Evolutionary conservation across 2,329 filamentous ascomycete species (phyloP).

Genomic region (Anthostomella pinea): DNA sequence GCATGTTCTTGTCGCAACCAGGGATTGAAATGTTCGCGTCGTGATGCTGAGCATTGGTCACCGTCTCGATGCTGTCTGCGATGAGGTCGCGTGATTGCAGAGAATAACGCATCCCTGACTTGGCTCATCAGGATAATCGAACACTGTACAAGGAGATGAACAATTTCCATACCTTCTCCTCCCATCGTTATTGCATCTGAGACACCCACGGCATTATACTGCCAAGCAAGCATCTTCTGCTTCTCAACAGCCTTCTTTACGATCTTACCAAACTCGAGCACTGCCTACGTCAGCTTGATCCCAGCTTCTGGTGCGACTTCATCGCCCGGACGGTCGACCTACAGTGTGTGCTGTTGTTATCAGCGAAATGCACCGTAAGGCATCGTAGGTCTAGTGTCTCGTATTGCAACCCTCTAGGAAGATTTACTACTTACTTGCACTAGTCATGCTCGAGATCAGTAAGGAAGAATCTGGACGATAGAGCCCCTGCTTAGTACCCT

Average conservation of each 20-base stretch:
- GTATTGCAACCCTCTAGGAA: conserved; percentile 1
- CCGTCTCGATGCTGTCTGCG: conserved; percentile 89
- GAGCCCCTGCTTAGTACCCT: too few relatives aligned
- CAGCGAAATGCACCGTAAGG: neutral
- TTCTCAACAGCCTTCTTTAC: conserved; percentile 80
- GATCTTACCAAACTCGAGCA: conserved; percentile 82
- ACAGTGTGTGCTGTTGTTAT: conserved; percentile 29
- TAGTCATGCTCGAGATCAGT: conserved; percentile 13
- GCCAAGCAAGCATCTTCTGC: conserved; percentile 88
- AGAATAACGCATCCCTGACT: conserved; percentile 84
- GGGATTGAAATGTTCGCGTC: conserved; percentile 93
- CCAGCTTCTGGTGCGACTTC: neutral
- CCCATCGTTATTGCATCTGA: conserved; percentile 96
- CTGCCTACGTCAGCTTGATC: conserved; percentile 38
- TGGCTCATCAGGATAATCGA: neutral
- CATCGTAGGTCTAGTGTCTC: neutral
- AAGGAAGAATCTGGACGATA: neutral
- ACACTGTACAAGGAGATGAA: neutral
- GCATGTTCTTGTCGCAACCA: conserved; percentile 98
- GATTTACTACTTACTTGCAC: conserved; percentile 28
- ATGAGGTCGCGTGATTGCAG: conserved; percentile 90
- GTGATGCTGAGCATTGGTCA: conserved; percentile 87
- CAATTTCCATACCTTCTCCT: conserved; percentile 63
- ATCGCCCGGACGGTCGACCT: conserved; percentile 11
- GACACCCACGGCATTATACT: conserved; percentile 87